Base-by-base conservation (phyloP, 108 stramenopile genomes). In the Fistulifera pelliculosa region DNA sequence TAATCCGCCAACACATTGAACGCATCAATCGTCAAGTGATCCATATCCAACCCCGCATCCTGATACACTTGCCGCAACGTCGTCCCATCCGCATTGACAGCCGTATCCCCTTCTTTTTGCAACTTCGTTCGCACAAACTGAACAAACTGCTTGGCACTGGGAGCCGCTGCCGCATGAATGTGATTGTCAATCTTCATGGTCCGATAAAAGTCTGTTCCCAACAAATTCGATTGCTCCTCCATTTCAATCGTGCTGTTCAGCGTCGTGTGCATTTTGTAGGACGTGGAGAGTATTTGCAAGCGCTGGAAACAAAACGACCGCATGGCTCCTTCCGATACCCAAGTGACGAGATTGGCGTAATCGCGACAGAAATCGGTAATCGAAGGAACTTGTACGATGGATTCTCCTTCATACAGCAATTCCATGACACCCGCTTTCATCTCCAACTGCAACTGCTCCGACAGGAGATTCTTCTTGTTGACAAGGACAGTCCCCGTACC, bases 131-230 rank as follows among this genome's bases (percentile, higher is more conserved):
- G 80, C 27, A 99, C 98, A 79, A 99, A 99, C 28, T 96, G 75
- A 45, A 99, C 89, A 62, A 99, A 90, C 56, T 98, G 97, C 56
- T 96, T 96, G 35, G 98, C 96, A 61, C 83, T 95, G 63, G 96
- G 93, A 54, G 97, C 96, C 1, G 97, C 99, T 11, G 90, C 91
- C 1, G 83, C 69, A 67, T 99, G 99, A 25, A 99, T 98, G 64
- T 99, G 99, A 63, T 98, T 99, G 64, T 99, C 99, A 24, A 99
- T 88, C 66, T 99, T 99, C 67, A 96, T 76, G 7, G 95, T 93
- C 28, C 98, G 82, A 69, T 99, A 99, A 62, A 99, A 99, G 62
- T 99, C 98, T 7, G 96, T 94, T 7, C 90, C 88, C 38, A 96
- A 69, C 18, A 94, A 64, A 60, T 73, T 79, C 47, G 71, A 71